Conservation (phyloP, 2,329 filamentous ascomycete genomes). For the Furcasterigmium sp. region DNA sequence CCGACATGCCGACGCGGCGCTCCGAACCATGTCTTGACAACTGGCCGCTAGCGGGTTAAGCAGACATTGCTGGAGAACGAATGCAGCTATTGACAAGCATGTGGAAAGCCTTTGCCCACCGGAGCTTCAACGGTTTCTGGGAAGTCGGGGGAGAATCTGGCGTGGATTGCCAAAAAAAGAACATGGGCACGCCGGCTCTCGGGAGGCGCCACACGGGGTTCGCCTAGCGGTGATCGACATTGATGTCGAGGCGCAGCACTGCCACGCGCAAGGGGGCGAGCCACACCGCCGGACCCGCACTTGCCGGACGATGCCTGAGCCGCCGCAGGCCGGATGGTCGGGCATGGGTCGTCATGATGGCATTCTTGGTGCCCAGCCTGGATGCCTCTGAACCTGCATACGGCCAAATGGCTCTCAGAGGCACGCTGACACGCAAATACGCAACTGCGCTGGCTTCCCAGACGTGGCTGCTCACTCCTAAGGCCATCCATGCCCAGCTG, state of each 20-base stretch:
- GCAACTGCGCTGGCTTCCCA: no score
- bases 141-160: neutral
- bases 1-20: no score
- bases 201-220: neutral
- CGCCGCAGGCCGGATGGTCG: neutral
- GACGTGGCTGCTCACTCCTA: neutral
- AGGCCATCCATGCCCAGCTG: neutral
- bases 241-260: constrained; percentile 1
- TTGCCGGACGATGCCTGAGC: neutral
- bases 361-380: neutral
- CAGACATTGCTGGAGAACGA: no score
- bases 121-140: no score
- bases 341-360: neutral
- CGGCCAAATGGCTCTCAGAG: no score
- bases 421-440: no score
- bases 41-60: no score
- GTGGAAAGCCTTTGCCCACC: no score
- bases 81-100: no score
- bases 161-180: neutral
- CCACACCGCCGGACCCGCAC: neutral
- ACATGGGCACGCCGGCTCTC: neutral
- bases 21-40: no score
- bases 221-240: neutral
- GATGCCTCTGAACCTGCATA: no score
- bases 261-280: no score